Evolutionary conservation across 345 rosid genomes (phyloP).

Genomic region (Aethionema arabicum): DNA sequence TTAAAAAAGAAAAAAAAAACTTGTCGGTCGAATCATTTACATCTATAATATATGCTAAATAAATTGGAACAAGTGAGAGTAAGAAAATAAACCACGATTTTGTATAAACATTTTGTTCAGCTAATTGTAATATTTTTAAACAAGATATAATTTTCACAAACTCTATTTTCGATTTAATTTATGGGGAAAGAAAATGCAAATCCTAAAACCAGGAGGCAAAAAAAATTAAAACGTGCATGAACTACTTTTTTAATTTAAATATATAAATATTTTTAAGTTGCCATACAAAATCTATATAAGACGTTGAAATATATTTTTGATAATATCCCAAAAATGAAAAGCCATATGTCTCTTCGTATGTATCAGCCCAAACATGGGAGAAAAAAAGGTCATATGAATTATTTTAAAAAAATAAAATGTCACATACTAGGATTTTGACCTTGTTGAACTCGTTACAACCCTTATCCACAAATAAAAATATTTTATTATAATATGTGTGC

Average conservation of each 20-base stretch:
- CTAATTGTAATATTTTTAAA: too few species aligned
- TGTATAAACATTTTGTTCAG: too few species aligned
- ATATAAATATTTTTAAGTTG: background rate
- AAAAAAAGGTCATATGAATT: constrained; percentile 8
- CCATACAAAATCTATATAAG: constrained; percentile 6
- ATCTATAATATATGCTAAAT: too few species aligned
- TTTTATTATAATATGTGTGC: background rate
- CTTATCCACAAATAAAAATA: constrained; percentile 25
- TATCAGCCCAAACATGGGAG: constrained; percentile 29
- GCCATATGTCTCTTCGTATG: constrained; percentile 38
- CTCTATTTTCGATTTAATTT: background rate
- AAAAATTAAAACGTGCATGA: constrained; percentile 24
- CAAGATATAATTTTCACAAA: constrained; percentile 1
- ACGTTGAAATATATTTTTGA: constrained; percentile 13
- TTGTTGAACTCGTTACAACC: constrained; percentile 26
- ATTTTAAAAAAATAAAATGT: background rate
- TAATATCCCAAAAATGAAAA: constrained; percentile 29
- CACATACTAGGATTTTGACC: constrained; percentile 14
- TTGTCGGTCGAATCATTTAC: too few species aligned
- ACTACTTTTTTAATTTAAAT: background rate
- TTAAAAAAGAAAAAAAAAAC: too few species aligned
- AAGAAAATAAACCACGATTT: too few species aligned
- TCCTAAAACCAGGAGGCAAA: constrained; percentile 5
- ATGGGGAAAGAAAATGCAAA: constrained; percentile 20
- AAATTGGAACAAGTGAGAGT: too few species aligned